Evolutionary conservation across 225 moss, liverwort and hornwort species (phyloP).

Genomic region (Neckera pumila): DNA sequence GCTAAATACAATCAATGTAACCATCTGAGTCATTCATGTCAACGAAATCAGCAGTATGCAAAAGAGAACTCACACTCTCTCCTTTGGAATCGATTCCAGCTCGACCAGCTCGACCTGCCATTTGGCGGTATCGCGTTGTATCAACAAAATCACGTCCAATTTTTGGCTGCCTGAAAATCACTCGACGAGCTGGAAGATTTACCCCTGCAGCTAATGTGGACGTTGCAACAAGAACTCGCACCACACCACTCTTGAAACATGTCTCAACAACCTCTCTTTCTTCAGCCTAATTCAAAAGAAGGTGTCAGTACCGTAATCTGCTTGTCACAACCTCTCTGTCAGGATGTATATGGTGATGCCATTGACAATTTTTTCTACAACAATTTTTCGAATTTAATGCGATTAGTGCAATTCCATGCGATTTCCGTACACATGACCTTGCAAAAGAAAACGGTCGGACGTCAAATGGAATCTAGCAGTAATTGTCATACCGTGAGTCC

Average conservation of each 20-base stretch:
- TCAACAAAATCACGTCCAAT: slow-evolving; percentile 93
- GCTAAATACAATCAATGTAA: neutral
- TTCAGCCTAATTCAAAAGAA: slow-evolving; percentile 39
- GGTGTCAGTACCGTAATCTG: neutral
- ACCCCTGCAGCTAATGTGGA: slow-evolving; percentile 97
- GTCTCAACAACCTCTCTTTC: slow-evolving; percentile 86
- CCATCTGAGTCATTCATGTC: neutral
- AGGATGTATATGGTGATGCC: neutral
- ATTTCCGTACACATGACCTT: neutral
- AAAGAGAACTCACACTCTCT: slow-evolving; percentile 72
- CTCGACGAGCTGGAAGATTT: slow-evolving; percentile 95
- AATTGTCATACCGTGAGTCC: slow-evolving; percentile 71
- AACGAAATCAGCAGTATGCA: neutral
- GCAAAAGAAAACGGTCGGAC: neutral
- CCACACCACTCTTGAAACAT: slow-evolving; percentile 86
- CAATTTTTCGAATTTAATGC: neutral
- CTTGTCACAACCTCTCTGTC: neutral
- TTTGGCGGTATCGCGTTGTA: slow-evolving; percentile 86
- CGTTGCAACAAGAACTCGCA: slow-evolving; percentile 89
- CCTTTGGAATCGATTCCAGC: slow-evolving; percentile 94
- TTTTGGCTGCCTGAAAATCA: slow-evolving; percentile 93
- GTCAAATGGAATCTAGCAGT: neutral
- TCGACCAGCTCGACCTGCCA: slow-evolving; percentile 99
- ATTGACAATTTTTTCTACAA: neutral
- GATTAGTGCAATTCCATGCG: neutral